Evolutionary conservation across 2,329 filamentous ascomycete genomes (phyloP).

Genomic region (Biscogniauxia marginata): DNA sequence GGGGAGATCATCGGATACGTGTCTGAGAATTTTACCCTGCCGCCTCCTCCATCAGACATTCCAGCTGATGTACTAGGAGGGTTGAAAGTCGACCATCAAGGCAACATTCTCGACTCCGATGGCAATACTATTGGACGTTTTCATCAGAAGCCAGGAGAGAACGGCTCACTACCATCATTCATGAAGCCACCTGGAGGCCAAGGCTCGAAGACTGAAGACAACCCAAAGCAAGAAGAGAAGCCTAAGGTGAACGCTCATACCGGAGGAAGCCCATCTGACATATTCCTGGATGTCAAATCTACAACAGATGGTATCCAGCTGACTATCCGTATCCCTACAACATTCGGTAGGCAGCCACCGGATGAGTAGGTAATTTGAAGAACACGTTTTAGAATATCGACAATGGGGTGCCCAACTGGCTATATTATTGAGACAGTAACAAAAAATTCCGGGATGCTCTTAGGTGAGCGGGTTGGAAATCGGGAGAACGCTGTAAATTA

Average conservation of each 20-base stretch:
- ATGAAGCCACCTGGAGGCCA: constrained; percentile 6
- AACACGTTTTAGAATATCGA: background rate
- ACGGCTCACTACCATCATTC: constrained; percentile 15
- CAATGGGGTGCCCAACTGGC: background rate
- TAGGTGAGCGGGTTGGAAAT: background rate
- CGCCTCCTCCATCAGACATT: constrained; percentile 24
- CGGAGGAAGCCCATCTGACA: constrained; percentile 50
- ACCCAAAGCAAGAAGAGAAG: constrained; percentile 20
- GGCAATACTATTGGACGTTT: constrained; percentile 49
- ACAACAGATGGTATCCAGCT: constrained; percentile 58
- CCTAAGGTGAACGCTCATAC: constrained; percentile 35
- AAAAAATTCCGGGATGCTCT: background rate
- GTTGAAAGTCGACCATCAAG: constrained; percentile 42
- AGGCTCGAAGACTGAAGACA: constrained; percentile 23
- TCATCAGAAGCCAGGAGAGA: constrained; percentile 36
- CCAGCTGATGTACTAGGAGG: constrained; percentile 30
- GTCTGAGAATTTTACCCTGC: constrained; percentile 38
- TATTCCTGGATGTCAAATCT: constrained; percentile 55
- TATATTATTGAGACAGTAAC: background rate
- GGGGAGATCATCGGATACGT: constrained; percentile 46
- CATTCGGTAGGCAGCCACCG: constrained; percentile 41
- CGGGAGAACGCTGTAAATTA: background rate
- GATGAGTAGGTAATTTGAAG: constrained; percentile 7
- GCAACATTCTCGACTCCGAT: constrained; percentile 46
- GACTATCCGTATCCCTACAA: constrained; percentile 56